Conservation (phyloP, 1,284 basidiomycete species). For the Papiliotrema flavescens region DNA sequence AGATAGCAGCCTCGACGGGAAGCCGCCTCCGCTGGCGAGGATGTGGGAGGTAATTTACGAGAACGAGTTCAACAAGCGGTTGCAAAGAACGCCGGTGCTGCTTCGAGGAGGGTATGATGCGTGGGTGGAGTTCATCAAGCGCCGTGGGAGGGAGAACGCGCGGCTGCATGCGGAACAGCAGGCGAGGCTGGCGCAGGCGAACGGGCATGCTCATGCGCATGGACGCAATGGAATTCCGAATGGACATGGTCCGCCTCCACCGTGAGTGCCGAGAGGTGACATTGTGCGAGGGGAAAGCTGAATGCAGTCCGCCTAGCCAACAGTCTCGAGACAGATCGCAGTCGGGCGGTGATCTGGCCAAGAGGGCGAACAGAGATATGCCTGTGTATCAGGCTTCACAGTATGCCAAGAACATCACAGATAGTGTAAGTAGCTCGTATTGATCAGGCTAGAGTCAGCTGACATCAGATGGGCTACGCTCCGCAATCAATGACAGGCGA, state of each 20-base stretch:
- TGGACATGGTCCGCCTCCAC: slow-evolving; percentile 7
- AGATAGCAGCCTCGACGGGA: slow-evolving; percentile 37
- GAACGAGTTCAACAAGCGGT: slow-evolving; percentile 64
- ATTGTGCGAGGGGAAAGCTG: slow-evolving; percentile 3
- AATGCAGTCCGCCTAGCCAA: slow-evolving; percentile 4
- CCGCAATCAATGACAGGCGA: slow-evolving; percentile 45
- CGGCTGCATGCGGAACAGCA: no score
- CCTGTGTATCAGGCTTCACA: slow-evolving; percentile 37
- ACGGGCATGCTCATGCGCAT: slow-evolving; percentile 2
- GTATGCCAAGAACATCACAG: slow-evolving; percentile 42
- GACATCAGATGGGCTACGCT: slow-evolving; percentile 28
- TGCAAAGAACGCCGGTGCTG: slow-evolving; percentile 76
- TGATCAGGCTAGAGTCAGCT: neutral
- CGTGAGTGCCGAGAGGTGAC: neutral
- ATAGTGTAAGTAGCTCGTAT: slow-evolving; percentile 30
- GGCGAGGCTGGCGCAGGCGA: slow-evolving; percentile 2
- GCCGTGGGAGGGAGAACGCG: slow-evolving; percentile 13
- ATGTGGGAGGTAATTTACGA: slow-evolving; percentile 70
- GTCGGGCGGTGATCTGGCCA: slow-evolving; percentile 9
- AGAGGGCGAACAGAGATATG: slow-evolving; percentile 31
- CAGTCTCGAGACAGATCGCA: slow-evolving; percentile 3
- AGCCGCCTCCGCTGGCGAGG: slow-evolving; percentile 56
- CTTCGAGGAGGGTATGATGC: slow-evolving; percentile 80
- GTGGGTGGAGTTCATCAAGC: slow-evolving; percentile 65
- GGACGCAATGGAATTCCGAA: slow-evolving; percentile 5